Percentiles rank a stretch among this genome's conserved stretches.
Conservation (phyloP, 2,329 filamentous ascomycete species). For the Aureobasidium mangrovei region DNA sequence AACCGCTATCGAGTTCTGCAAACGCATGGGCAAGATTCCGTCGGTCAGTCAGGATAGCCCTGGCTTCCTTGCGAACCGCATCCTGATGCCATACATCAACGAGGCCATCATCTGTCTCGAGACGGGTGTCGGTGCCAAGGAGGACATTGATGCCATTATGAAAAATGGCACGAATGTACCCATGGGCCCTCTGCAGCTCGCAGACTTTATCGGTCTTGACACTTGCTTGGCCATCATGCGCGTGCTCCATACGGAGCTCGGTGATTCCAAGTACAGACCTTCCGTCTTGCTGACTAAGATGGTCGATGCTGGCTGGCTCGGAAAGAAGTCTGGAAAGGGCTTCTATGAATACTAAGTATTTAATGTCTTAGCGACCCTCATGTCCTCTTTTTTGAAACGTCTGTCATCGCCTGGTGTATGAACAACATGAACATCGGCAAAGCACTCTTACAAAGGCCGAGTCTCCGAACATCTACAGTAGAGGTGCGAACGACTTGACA, state of each 20-base stretch:
- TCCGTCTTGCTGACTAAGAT: constrained; percentile 83
- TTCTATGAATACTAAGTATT: constrained; percentile 72
- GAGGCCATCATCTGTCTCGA: constrained; percentile 95
- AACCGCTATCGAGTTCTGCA: constrained; percentile 75
- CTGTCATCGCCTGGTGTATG: too few relatives aligned
- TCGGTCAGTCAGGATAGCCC: constrained; percentile 83
- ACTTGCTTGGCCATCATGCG: constrained; percentile 97
- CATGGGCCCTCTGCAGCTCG: constrained; percentile 89
- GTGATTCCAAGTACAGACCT: constrained; percentile 91
- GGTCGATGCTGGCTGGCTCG: constrained; percentile 96
- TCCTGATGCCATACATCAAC: constrained; percentile 99
- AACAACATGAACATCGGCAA: too few relatives aligned
- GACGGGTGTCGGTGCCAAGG: constrained; percentile 77
- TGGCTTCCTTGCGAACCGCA: constrained; percentile 91
- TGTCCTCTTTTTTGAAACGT: too few relatives aligned
- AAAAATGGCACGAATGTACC: constrained; percentile 98
- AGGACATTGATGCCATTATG: constrained; percentile 97
- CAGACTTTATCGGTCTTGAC: constrained; percentile 95
- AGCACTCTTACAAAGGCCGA: too few relatives aligned
- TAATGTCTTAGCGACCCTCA: not conserved
- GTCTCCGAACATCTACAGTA: too few relatives aligned
- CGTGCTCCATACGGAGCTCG: constrained; percentile 81
- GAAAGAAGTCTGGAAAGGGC: constrained; percentile 94
- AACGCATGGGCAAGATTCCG: constrained; percentile 85
- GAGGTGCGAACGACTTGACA: too few relatives aligned